Percentiles rank a stretch among this genome's conserved stretches.
These are phyloP conservation scores for Kalmanozyma brasiliensis DNA, from an alignment of 1,284 basidiomycete species.

Conservation along the genomic window DNA sequence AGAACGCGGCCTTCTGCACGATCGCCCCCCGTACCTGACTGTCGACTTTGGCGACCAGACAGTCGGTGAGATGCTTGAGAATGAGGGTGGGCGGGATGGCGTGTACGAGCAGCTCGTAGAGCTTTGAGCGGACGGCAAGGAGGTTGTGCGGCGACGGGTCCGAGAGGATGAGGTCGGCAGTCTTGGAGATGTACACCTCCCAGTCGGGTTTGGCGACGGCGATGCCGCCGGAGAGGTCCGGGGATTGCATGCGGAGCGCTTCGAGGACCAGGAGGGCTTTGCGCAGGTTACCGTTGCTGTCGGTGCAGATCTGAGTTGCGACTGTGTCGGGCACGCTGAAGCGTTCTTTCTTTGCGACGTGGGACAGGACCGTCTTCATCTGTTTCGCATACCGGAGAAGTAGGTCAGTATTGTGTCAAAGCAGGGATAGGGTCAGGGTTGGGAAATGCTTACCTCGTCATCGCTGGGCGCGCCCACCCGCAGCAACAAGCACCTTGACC, in stretches of 20 bases:
- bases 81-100: slow-evolving; percentile 88
- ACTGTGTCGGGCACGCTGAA: slow-evolving; percentile 83
- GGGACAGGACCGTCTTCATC: slow-evolving; percentile 81
- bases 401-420: not conserved
- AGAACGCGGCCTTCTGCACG: slow-evolving; percentile 79
- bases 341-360: slow-evolving; percentile 83
- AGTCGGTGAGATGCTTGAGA: slow-evolving; percentile 73
- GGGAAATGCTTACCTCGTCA: slow-evolving; percentile 71
- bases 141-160: slow-evolving; percentile 92
- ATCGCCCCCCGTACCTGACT: slow-evolving; percentile 67
- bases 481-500: slow-evolving; percentile 91
- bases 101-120: slow-evolving; percentile 95
- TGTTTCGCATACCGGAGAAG: slow-evolving; percentile 63
- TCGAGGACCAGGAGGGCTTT: slow-evolving; percentile 95
- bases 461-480: slow-evolving; percentile 87
- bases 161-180: slow-evolving; percentile 90
- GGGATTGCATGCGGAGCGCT: slow-evolving; percentile 82
- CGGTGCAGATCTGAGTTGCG: slow-evolving; percentile 78
- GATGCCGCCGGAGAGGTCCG: slow-evolving; percentile 71
- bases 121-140: slow-evolving; percentile 88
- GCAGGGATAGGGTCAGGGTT: not conserved
- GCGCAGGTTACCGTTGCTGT: slow-evolving; percentile 89
- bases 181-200: slow-evolving; percentile 95
- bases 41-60: slow-evolving; percentile 85
- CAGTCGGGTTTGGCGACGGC: slow-evolving; percentile 94